These are phyloP conservation scores for Tylopilus sp. DNA, from an alignment of 768 basidiomycete genomes.

Conservation along the genomic window DNA sequence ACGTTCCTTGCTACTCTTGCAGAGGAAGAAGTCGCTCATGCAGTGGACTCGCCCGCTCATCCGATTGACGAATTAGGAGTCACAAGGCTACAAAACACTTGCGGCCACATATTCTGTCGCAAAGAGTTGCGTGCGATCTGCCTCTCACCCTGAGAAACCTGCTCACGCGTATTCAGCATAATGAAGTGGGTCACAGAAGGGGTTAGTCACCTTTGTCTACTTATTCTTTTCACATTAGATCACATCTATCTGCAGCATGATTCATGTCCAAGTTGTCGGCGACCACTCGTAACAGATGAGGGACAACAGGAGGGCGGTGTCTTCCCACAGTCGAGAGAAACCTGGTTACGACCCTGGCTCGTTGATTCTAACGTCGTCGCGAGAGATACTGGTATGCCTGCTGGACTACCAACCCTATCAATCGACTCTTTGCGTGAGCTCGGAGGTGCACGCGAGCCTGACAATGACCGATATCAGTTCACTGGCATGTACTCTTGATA, in stretches of 20 bases:
- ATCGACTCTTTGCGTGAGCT: slow-evolving; percentile 14
- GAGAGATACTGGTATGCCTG: slow-evolving; percentile 7
- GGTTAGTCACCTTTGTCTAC: slow-evolving; percentile 43
- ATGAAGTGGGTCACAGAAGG: slow-evolving; percentile 59
- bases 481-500: slow-evolving; percentile 58
- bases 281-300: slow-evolving; percentile 35
- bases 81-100: slow-evolving; percentile 52
- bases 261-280: slow-evolving; percentile 67
- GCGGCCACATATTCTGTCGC: slow-evolving; percentile 76
- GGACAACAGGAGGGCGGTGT: slow-evolving; percentile 11
- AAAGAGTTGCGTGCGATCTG: slow-evolving; percentile 56
- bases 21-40: slow-evolving; percentile 70
- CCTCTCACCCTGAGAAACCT: slow-evolving; percentile 2
- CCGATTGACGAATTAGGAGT: slow-evolving; percentile 68
- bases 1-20: slow-evolving; percentile 64
- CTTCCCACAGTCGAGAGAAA: slow-evolving; percentile 3
- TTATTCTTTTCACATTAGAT: slow-evolving; percentile 1
- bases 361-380: slow-evolving; percentile 18
- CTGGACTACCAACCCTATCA: slow-evolving; percentile 17
- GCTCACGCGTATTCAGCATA: slow-evolving; percentile 45
- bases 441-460: slow-evolving; percentile 8
- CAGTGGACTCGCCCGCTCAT: slow-evolving; percentile 77
- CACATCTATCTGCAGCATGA: slow-evolving; percentile 42
- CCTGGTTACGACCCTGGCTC: slow-evolving; percentile 25
- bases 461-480: slow-evolving; percentile 35